These are phyloP conservation scores for Rosa persica DNA, from an alignment of 306 rosid species.

Conservation along the genomic window DNA sequence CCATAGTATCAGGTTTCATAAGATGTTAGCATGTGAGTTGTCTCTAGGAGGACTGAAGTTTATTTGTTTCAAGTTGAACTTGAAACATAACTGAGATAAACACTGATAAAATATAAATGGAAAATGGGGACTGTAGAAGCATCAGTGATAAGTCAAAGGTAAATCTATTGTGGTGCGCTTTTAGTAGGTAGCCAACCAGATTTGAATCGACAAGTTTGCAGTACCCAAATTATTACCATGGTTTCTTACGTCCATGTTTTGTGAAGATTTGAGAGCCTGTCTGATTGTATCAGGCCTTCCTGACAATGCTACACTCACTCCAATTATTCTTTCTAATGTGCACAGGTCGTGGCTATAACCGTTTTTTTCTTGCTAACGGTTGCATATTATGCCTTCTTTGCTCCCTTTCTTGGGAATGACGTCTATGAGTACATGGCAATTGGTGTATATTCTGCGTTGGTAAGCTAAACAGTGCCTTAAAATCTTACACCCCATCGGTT, in stretches of 20 bases:
- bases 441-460: slow-evolving; percentile 69
- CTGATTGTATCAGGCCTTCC: not conserved
- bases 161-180: not conserved
- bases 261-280: slow-evolving; percentile 11
- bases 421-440: slow-evolving; percentile 59
- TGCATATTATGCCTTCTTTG: slow-evolving; percentile 79
- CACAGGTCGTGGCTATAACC: slow-evolving; percentile 80
- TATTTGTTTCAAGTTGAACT: not conserved
- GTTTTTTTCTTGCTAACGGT: slow-evolving; percentile 72
- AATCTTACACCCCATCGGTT: not conserved
- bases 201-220: slow-evolving; percentile 5
- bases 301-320: slow-evolving; percentile 18
- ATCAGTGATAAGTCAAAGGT: not conserved
- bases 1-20: not conserved
- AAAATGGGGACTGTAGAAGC: not conserved
- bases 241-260: slow-evolving; percentile 7
- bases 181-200: not conserved
- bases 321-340: slow-evolving; percentile 21
- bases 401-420: slow-evolving; percentile 65
- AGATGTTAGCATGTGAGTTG: not conserved
- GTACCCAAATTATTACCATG: not conserved
- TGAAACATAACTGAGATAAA: not conserved
- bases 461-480: slow-evolving; percentile 26
- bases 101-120: not conserved
- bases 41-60: not conserved